Base-by-base conservation (phyloP, 2,329 filamentous ascomycete species). In the Sporothrix mexicana region DNA sequence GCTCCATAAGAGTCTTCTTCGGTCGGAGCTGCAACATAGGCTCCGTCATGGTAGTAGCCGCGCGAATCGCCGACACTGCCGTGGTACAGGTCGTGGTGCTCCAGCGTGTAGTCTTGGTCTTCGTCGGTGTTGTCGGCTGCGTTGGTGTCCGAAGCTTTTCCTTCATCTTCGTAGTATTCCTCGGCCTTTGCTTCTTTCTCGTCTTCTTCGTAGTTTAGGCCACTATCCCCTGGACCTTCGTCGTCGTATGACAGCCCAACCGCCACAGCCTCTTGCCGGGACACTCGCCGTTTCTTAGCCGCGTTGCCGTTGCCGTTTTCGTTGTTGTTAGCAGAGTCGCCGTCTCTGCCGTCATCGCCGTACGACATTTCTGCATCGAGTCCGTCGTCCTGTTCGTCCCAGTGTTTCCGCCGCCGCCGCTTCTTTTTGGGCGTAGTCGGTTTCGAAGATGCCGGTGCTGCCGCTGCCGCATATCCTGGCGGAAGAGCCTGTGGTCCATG, bases 11-110 rank as follows among this genome's bases (percentile, higher is more conserved):
- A 5, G 23, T 45, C 13, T 30, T 80, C 79, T 12, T 79, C 78
- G 13, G 85, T 82, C 0, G 88, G 86, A 2, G 86, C 84, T 3
- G 90, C 92, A 30, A 91, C 88, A 79, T 94, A 97, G 51, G 93
- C 92, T 67, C 94, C 94, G 76, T 97, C 93, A 17, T 90, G 84
- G 79, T 93, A 96, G 78, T 89, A 91, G 12, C 91, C 92, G 72
- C 87, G 82, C 25, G 85, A 83, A 77, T 91, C 88, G 70, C 86
- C 85, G 23, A 81, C 75, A 6, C 84, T 84, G 72, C 83, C 79
- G 9, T 84, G 78, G 77, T 90, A 89, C 57, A 87, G 84, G 45
- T 78, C 79, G 81, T 80, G 73, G 41, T 86, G 83, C 3, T 80
- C 71, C 3, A 74, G 75, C 36, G 78, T 77, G 30, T 79, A 77